A percentile compares a stretch with the other conserved stretches of the same genome.
Evolutionary conservation across 2,329 filamentous ascomycete genomes (phyloP).

Genomic region (Cyphellophora europaea): DNA sequence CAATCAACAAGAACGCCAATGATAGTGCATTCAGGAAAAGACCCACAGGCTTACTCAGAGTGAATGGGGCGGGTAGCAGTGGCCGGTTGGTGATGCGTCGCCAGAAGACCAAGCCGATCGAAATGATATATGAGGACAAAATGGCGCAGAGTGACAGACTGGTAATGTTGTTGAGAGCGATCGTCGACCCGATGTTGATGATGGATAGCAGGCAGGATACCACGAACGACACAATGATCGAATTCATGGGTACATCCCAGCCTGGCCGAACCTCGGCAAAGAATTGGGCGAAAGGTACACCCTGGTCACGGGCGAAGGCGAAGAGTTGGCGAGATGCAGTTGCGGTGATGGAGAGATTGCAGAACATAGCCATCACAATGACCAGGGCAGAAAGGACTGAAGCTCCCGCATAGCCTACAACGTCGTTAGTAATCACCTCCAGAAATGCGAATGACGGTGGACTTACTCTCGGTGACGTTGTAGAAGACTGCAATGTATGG

Average conservation of each 20-base stretch:
- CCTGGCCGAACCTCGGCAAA: constrained; percentile 16
- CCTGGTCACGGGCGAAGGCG: constrained; percentile 33
- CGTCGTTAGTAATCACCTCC: neutral
- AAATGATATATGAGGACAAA: constrained; percentile 30
- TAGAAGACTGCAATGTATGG: constrained; percentile 30
- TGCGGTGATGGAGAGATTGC: constrained; percentile 25
- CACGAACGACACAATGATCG: constrained; percentile 33
- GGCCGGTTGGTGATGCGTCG: constrained; percentile 25
- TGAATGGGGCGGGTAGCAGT: constrained; percentile 28
- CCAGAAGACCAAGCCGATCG: constrained; percentile 26
- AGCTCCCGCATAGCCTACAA: constrained; percentile 21
- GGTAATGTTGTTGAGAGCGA: constrained; percentile 33
- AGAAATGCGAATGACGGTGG: neutral
- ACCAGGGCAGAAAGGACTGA: constrained; percentile 24
- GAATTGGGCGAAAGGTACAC: constrained; percentile 26
- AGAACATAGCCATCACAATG: constrained; percentile 23
- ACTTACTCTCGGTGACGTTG: constrained; percentile 21
- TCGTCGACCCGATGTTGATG: constrained; percentile 23
- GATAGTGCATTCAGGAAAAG: constrained; percentile 29
- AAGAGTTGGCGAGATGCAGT: constrained; percentile 30
- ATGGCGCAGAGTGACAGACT: constrained; percentile 28
- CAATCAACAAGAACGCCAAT: constrained; percentile 18
- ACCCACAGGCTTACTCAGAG: constrained; percentile 27
- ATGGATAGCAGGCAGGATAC: constrained; percentile 34
- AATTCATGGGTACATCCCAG: constrained; percentile 18